Evolutionary conservation across 2,329 filamentous ascomycete genomes (phyloP).

Genomic region (Pestalotiopsis sp.): DNA sequence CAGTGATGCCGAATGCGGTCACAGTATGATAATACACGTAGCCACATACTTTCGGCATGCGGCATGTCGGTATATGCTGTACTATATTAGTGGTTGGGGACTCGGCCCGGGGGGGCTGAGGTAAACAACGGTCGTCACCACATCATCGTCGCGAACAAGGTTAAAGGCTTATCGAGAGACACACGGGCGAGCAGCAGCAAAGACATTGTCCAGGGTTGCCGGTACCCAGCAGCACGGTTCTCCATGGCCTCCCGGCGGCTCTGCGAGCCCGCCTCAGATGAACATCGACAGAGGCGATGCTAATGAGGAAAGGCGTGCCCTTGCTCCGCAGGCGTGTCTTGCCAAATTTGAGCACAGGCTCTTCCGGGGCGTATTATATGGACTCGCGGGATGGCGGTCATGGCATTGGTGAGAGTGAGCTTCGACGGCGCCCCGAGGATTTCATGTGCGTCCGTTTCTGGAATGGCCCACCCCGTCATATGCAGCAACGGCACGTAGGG

Average conservation of each 20-base stretch:
- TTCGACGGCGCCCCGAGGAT: not conserved
- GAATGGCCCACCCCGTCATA: not conserved
- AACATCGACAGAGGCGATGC: not conserved
- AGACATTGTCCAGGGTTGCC: not conserved
- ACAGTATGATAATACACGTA: not conserved
- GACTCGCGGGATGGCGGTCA: not conserved
- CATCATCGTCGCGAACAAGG: slow-evolving; percentile 1
- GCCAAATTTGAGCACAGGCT: not conserved
- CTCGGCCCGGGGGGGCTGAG: not conserved
- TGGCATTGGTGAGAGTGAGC: too few species aligned
- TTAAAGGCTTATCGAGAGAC: slow-evolving; percentile 9
- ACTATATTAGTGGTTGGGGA: not conserved
- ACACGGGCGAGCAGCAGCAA: not conserved
- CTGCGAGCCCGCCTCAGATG: not conserved
- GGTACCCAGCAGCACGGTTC: not conserved
- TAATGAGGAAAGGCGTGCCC: not conserved
- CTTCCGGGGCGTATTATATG: not conserved
- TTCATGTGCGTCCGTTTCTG: not conserved
- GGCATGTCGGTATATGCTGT: not conserved
- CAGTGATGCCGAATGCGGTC: not conserved
- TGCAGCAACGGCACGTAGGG: not conserved
- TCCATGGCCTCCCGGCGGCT: not conserved
- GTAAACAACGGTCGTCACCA: not conserved
- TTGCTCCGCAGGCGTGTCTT: not conserved
- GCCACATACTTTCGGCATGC: not conserved